Conservation (phyloP, 106 monocot genomes). For the Allium sativum region DNA sequence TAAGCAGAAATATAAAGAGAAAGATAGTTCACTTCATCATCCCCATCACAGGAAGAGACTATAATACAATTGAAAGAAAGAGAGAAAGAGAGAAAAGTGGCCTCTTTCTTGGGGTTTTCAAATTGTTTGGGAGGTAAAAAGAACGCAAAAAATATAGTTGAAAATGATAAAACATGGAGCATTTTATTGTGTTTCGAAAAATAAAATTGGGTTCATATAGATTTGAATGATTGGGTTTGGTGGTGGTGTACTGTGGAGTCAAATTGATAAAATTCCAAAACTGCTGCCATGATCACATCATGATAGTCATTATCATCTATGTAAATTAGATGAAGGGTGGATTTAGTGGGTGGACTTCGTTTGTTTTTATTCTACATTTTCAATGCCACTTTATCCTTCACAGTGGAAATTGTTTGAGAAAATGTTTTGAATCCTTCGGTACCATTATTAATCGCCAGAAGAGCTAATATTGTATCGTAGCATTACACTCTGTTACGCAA, state of each 20-base stretch:
- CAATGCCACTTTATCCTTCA: too few relatives aligned
- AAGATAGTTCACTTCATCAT: background rate
- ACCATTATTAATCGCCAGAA: too few relatives aligned
- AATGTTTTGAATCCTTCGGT: too few relatives aligned
- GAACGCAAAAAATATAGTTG: conserved; percentile 7
- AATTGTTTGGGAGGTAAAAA: conserved; percentile 42
- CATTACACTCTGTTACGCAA: too few relatives aligned
- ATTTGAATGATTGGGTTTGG: conserved; percentile 13
- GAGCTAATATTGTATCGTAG: too few relatives aligned
- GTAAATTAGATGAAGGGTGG: conserved; percentile 1
- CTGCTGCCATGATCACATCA: background rate
- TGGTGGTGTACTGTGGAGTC: background rate
- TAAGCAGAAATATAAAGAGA: background rate
- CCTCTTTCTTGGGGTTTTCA: conserved; percentile 55
- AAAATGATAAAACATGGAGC: background rate
- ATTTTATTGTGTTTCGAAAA: background rate
- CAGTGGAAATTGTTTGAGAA: too few relatives aligned
- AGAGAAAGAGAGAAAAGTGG: conserved; percentile 2
- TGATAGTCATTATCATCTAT: conserved; percentile 1
- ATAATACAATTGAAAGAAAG: background rate
- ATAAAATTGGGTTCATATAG: too few relatives aligned
- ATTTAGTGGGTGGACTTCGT: conserved; percentile 9
- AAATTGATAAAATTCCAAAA: conserved; percentile 4
- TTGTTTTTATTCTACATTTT: background rate
- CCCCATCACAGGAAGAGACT: background rate